phyloP scores from a whole-genome alignment of 2,329 filamentous ascomycete species.

The Ascochyta rabiei region DNA sequence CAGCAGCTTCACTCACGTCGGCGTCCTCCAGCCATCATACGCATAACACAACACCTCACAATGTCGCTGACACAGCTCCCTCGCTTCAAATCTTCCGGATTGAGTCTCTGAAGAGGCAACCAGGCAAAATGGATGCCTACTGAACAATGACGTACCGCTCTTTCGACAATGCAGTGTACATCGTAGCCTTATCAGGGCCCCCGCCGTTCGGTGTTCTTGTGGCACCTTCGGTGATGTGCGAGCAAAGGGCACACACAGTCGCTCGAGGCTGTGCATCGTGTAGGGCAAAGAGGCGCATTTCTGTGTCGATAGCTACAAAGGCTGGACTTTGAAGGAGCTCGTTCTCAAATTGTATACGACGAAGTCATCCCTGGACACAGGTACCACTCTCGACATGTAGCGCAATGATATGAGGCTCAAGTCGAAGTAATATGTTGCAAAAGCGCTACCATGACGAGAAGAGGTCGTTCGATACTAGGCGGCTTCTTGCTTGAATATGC shows the following conservation, averaged over 20 bases:
- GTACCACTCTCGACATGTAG: background rate
- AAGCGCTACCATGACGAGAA: background rate
- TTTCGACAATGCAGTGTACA: background rate
- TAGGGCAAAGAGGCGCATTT: background rate
- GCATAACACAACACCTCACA: background rate
- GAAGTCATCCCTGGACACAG: background rate
- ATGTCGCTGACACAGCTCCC: background rate
- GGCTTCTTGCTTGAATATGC: background rate
- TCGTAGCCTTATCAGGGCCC: background rate
- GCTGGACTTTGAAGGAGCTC: background rate
- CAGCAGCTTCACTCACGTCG: background rate
- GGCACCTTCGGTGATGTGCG: background rate
- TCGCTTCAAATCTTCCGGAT: background rate
- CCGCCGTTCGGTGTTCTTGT: background rate
- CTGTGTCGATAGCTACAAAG: background rate
- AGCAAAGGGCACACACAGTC: background rate
- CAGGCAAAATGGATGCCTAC: background rate
- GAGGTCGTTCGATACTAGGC: background rate
- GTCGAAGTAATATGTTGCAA: background rate
- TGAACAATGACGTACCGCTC: background rate
- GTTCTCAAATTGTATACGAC: background rate
- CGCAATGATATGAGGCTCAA: background rate
- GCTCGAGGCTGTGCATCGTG: background rate
- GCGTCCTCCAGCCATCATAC: background rate
- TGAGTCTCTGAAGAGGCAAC: background rate